Percentiles rank a stretch among this genome's conserved stretches.
Conservation (phyloP, 2,329 filamentous ascomycete species). For the Beauveria rudraprayagi region DNA sequence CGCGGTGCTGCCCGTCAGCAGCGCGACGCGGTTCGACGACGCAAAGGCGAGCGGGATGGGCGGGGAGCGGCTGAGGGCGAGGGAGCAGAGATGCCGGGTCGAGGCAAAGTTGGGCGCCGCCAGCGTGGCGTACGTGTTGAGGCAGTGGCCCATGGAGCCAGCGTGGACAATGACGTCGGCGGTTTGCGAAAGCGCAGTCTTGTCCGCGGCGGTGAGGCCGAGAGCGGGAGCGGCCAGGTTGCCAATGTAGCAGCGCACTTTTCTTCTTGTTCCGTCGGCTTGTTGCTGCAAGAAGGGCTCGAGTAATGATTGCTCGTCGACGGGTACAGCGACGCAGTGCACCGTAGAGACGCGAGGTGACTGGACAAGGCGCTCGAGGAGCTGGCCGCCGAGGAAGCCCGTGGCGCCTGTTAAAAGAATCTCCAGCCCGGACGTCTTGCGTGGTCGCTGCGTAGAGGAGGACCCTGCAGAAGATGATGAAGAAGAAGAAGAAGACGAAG, state of each 20-base stretch:
- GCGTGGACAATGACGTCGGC: slow-evolving; percentile 45
- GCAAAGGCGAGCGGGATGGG: slow-evolving; percentile 29
- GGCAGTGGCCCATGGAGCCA: slow-evolving; percentile 32
- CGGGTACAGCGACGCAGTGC: slow-evolving; percentile 35
- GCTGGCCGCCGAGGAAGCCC: slow-evolving; percentile 30
- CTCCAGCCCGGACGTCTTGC: not conserved
- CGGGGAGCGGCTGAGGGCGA: slow-evolving; percentile 17
- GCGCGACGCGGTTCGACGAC: slow-evolving; percentile 18
- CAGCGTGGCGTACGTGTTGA: slow-evolving; percentile 28
- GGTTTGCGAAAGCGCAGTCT: not conserved
- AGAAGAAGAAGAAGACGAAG: not conserved
- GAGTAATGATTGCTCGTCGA: not conserved
- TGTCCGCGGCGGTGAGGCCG: slow-evolving; percentile 14
- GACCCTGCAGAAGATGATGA: not conserved
- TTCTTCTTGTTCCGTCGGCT: slow-evolving; percentile 11
- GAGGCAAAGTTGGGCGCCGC: slow-evolving; percentile 26
- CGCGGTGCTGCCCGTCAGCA: not conserved
- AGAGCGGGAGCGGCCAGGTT: slow-evolving; percentile 21
- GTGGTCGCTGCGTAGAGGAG: not conserved
- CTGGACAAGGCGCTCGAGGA: slow-evolving; percentile 28
- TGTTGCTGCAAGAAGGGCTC: not conserved
- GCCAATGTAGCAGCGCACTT: slow-evolving; percentile 12
- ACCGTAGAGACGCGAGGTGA: slow-evolving; percentile 25
- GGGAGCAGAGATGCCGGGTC: slow-evolving; percentile 23
- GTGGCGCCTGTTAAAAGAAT: slow-evolving; percentile 30